A percentile compares a stretch with the other conserved stretches of the same genome.
Evolutionary conservation across 2,329 filamentous ascomycete species (phyloP).

Genomic region (Aspergillus novoparasiticus): DNA sequence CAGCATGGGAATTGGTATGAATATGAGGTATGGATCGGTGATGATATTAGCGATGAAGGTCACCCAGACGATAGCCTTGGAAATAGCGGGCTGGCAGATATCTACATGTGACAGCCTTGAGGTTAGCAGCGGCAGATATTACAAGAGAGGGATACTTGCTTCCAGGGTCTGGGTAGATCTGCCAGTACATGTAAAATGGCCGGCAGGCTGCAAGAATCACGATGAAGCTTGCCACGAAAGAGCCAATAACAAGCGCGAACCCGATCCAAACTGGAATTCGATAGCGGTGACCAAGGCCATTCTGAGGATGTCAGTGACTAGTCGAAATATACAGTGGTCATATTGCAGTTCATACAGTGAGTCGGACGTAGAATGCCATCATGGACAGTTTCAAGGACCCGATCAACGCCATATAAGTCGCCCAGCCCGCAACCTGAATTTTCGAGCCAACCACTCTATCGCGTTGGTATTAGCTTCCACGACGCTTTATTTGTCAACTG

Average conservation of each 20-base stretch:
- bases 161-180: conserved; percentile 60
- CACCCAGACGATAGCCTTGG: conserved; percentile 50
- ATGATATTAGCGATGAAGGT: conserved; percentile 53
- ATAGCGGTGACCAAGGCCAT: conserved; percentile 28
- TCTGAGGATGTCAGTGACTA: conserved; percentile 6
- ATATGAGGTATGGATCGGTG: conserved; percentile 60
- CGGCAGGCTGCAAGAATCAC: conserved; percentile 54
- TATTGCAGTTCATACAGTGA: conserved; percentile 40
- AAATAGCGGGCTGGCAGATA: conserved; percentile 52
- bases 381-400: conserved; percentile 56
- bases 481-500: not conserved
- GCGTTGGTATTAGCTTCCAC: not conserved
- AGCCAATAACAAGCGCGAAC: conserved; percentile 49
- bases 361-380: conserved; percentile 56
- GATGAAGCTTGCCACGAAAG: conserved; percentile 51
- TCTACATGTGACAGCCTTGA: conserved; percentile 31
- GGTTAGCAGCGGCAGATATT: not conserved
- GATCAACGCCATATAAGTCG: conserved; percentile 53
- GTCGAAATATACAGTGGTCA: not conserved
- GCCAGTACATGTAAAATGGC: conserved; percentile 57
- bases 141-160: conserved; percentile 40
- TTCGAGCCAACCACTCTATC: conserved; percentile 53
- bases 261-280: conserved; percentile 50
- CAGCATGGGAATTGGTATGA: conserved; percentile 60
- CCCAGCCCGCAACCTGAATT: conserved; percentile 56